Conservation (phyloP, 1,139 yeast genomes). For the Protomyces macrosporus region DNA sequence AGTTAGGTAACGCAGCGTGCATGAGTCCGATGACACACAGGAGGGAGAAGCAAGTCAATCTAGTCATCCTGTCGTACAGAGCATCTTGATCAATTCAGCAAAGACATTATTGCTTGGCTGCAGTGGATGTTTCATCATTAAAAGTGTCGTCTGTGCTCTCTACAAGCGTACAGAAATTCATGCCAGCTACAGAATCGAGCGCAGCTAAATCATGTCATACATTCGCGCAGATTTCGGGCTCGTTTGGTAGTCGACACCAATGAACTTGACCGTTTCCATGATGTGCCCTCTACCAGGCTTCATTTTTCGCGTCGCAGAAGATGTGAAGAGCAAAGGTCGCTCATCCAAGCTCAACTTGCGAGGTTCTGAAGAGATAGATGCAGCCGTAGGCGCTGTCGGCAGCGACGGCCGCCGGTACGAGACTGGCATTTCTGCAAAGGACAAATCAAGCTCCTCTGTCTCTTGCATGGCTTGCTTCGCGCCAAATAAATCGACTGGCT, state of each 20-base stretch:
- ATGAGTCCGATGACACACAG: background rate
- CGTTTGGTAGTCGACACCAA: background rate
- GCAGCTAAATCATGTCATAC: background rate
- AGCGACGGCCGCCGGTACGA: background rate
- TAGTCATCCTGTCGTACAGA: no score
- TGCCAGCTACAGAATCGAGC: background rate
- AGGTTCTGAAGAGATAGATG: background rate
- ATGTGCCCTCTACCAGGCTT: background rate
- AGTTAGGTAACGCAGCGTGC: background rate
- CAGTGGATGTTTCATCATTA: no score
- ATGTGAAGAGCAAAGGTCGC: background rate
- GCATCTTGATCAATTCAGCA: no score
- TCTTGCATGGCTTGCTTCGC: background rate
- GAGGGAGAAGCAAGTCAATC: no score
- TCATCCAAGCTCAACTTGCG: background rate
- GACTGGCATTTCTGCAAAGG: background rate
- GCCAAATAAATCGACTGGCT: background rate
- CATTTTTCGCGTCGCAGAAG: background rate
- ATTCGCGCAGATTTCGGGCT: background rate
- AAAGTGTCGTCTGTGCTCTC: no score
- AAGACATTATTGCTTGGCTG: no score
- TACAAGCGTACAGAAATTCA: no score
- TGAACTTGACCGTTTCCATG: background rate
- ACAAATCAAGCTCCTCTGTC: background rate
- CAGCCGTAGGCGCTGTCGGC: background rate